phyloP scores from a whole-genome alignment of 2,329 filamentous ascomycete genomes.

The Westerdykella sp. region DNA sequence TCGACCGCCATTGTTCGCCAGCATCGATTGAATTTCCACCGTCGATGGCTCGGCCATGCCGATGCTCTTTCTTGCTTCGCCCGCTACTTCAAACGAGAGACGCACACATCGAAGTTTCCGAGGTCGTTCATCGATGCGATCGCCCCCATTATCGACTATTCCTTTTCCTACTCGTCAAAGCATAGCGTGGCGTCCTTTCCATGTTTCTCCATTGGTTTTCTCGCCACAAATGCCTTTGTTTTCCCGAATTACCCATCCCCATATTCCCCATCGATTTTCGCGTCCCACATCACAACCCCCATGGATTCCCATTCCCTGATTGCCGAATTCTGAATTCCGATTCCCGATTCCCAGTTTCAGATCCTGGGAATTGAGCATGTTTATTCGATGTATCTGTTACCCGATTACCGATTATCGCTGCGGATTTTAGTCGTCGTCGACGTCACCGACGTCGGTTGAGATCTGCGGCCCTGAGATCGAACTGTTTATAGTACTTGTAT shows the following conservation, averaged over 20 bases:
- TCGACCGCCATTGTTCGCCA: not conserved
- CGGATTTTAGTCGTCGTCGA: no score
- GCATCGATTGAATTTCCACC: not conserved
- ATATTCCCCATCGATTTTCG: no score
- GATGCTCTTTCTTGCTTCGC: no score
- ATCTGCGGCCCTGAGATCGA: not conserved
- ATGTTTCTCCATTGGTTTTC: slow-evolving; percentile 24
- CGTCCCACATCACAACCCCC: no score
- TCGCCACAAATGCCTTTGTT: slow-evolving; percentile 3
- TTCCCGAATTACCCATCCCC: not conserved
- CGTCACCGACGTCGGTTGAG: not conserved
- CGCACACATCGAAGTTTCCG: not conserved
- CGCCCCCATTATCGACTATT: slow-evolving; percentile 1
- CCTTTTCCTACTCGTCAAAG: slow-evolving; percentile 9
- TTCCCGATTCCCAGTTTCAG: no score
- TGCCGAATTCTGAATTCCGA: no score
- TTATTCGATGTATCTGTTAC: no score
- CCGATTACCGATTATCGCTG: no score
- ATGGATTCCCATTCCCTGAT: no score
- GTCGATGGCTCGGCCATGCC: not conserved
- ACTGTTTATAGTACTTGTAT: not conserved
- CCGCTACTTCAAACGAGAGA: not conserved
- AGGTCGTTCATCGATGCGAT: not conserved
- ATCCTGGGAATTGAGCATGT: no score
- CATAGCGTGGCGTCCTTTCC: slow-evolving; percentile 36